A percentile compares a stretch with the other conserved stretches of the same genome.
Conservation (phyloP, 805 yeast species). For the Saturnispora kantuleensis region DNA sequence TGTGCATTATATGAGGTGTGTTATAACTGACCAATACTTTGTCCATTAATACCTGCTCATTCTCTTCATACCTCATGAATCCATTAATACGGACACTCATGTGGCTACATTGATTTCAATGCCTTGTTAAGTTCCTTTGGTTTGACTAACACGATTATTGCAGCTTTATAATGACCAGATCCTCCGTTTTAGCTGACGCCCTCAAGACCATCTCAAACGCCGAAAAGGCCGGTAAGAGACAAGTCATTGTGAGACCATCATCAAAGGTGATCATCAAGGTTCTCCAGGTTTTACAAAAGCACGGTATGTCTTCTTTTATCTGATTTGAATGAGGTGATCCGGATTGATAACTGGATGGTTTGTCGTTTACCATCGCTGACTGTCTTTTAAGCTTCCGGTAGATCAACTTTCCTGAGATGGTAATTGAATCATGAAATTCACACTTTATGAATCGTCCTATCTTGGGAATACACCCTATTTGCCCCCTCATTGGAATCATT, state of each 20-base stretch:
- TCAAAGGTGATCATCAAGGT: constrained; percentile 97
- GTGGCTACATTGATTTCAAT: constrained; percentile 23
- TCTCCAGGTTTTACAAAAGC: constrained; percentile 94
- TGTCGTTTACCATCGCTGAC: constrained; percentile 82
- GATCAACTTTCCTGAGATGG: constrained; percentile 29
- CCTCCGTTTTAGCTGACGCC: constrained; percentile 98
- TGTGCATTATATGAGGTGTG: no score
- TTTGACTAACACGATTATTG: constrained; percentile 1
- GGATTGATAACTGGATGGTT: constrained; percentile 98
- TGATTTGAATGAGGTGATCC: constrained; percentile 29
- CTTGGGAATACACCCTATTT: background rate
- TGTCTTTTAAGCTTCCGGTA: constrained; percentile 98
- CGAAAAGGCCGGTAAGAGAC: constrained; percentile 98
- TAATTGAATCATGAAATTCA: background rate
- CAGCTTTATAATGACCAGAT: constrained; percentile 74
- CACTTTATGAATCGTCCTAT: background rate
- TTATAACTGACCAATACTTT: background rate
- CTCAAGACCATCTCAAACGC: constrained; percentile 97
- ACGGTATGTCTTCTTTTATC: constrained; percentile 35
- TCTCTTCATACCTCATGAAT: constrained; percentile 30
- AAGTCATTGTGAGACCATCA: constrained; percentile 95
- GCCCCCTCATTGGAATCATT: background rate
- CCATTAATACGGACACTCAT: constrained; percentile 37
- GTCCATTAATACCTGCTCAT: constrained; percentile 4
- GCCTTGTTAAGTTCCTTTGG: background rate